phyloP scores from a whole-genome alignment of 2,329 filamentous ascomycete genomes.

The Xylaria sp. region DNA sequence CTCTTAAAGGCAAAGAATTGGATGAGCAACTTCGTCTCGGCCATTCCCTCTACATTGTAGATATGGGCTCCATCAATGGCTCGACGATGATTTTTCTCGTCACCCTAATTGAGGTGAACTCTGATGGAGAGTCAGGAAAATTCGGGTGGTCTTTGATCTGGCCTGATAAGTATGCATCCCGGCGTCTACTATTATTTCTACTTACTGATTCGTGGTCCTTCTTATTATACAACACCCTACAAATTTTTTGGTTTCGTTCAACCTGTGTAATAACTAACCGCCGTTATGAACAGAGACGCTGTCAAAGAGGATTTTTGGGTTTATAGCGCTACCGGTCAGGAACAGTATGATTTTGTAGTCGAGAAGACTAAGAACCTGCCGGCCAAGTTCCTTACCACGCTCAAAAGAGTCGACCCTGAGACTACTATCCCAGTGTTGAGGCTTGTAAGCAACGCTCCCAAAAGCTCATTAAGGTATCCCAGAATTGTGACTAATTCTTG shows the following conservation, averaged over 20 bases:
- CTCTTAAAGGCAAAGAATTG: slow-evolving; percentile 45
- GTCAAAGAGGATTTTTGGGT: slow-evolving; percentile 80
- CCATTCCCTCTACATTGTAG: slow-evolving; percentile 48
- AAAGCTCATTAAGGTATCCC: neutral
- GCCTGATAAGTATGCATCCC: slow-evolving; percentile 38
- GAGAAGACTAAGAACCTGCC: slow-evolving; percentile 41
- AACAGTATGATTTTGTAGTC: slow-evolving; percentile 62
- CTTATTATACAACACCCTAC: neutral
- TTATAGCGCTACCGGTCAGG: slow-evolving; percentile 58
- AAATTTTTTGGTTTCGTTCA: neutral
- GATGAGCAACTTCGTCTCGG: slow-evolving; percentile 49
- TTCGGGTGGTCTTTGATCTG: slow-evolving; percentile 43
- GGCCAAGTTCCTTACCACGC: slow-evolving; percentile 36
- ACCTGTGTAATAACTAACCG: neutral
- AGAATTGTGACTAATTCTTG: slow-evolving; percentile 3
- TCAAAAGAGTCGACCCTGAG: slow-evolving; percentile 37
- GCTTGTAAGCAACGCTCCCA: slow-evolving; percentile 15
- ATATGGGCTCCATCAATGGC: slow-evolving; percentile 38
- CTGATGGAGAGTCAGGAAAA: slow-evolving; percentile 42
- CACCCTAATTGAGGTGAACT: slow-evolving; percentile 39
- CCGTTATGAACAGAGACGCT: slow-evolving; percentile 19
- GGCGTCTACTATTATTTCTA: neutral
- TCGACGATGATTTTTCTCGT: slow-evolving; percentile 41
- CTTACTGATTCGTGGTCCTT: neutral
- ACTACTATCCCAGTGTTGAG: slow-evolving; percentile 10